Percentiles rank a stretch among this genome's conserved stretches.
Conservation (phyloP, 345 rosid species). For the Leavenworthia alabamica region DNA sequence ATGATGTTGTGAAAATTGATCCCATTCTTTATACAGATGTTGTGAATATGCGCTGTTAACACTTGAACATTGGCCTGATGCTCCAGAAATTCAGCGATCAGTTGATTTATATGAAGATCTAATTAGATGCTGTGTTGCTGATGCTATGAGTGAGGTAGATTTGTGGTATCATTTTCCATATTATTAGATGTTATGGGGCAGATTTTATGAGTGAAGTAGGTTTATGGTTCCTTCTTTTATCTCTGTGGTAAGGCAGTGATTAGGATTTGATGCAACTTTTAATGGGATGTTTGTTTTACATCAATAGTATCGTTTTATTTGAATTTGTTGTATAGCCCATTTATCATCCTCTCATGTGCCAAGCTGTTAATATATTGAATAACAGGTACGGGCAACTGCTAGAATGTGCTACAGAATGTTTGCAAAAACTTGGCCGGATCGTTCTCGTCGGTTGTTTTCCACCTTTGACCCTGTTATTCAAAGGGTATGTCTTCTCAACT, state of each 20-base stretch:
- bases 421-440: conserved; percentile 98
- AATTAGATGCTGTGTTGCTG: conserved; percentile 85
- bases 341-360: conserved; percentile 5
- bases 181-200: conserved; percentile 56
- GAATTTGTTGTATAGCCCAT: background rate
- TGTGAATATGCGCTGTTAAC: conserved; percentile 92
- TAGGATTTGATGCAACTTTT: conserved; percentile 6
- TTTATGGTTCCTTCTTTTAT: conserved; percentile 1
- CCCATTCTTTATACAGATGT: conserved; percentile 48
- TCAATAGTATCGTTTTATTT: conserved; percentile 9
- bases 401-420: conserved; percentile 98
- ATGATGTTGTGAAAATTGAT: conserved; percentile 11
- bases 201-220: conserved; percentile 88
- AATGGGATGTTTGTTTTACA: conserved; percentile 3
- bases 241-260: conserved; percentile 14
- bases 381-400: conserved; percentile 91
- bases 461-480: conserved; percentile 96
- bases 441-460: conserved; percentile 86
- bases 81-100: conserved; percentile 88
- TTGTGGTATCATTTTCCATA: conserved; percentile 16
- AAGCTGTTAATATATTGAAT: conserved; percentile 12
- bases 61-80: conserved; percentile 97
- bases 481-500: conserved; percentile 52
- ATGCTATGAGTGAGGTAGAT: conserved; percentile 99
- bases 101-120: conserved; percentile 87